A percentile compares a stretch with the other conserved stretches of the same genome.
Conservation (phyloP, 2,329 filamentous ascomycete species). For the Pseudomassariella vexata region DNA sequence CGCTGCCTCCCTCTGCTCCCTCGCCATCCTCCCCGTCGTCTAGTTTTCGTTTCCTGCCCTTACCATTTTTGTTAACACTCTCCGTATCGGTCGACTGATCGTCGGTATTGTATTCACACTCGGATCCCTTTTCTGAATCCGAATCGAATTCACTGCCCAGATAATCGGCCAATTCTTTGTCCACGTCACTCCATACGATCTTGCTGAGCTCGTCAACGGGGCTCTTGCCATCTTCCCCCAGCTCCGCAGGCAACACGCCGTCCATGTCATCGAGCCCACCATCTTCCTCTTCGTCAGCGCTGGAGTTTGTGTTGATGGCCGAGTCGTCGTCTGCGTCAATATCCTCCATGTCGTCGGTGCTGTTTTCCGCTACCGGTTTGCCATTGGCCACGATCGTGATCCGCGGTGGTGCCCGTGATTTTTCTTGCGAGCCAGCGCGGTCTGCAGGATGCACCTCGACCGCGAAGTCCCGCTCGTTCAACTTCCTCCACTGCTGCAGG, state of each 20-base stretch:
- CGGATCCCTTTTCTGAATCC: conserved; percentile 5
- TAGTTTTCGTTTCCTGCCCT: conserved; percentile 20
- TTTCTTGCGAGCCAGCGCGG: conserved; percentile 29
- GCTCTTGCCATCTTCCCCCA: conserved; percentile 33
- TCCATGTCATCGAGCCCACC: conserved; percentile 37
- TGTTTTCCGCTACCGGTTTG: conserved; percentile 25
- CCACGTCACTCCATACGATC: conserved; percentile 32
- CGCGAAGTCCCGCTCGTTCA: conserved; percentile 76
- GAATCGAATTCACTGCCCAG: conserved; percentile 43
- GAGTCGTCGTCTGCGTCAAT: conserved; percentile 9
- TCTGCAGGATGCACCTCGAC: conserved; percentile 69
- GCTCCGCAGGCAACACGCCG: conserved; percentile 42
- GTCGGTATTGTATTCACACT: conserved; percentile 19
- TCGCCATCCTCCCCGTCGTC: conserved; percentile 17
- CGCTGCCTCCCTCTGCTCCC: conserved; percentile 17
- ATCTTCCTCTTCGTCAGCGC: conserved; percentile 19
- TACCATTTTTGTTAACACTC: conserved; percentile 27
- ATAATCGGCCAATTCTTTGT: conserved; percentile 62
- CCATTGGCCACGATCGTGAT: not conserved
- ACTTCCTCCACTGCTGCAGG: conserved; percentile 73
- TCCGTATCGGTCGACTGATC: conserved; percentile 32
- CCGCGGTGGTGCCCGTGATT: conserved; percentile 25
- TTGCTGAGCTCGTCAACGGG: conserved; percentile 24
- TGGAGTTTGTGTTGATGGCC: conserved; percentile 24
- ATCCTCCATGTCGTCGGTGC: conserved; percentile 17